Base-by-base conservation (phyloP, 202 grass and related monocot species). In the Bolboschoenoplectus hybrid region DNA sequence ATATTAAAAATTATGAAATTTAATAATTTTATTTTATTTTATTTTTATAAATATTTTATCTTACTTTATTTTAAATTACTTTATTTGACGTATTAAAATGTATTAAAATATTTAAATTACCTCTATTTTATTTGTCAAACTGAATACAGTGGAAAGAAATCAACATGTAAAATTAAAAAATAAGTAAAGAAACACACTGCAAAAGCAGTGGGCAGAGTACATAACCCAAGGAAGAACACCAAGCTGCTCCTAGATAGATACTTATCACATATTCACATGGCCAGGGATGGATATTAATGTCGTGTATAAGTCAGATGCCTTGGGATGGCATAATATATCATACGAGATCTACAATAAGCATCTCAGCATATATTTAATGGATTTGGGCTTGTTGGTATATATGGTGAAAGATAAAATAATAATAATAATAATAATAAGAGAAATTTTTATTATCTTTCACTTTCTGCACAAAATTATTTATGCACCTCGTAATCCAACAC, bases 161-260 rank as follows among this genome's bases (percentile, higher is more conserved):
- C 3, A 9, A 32, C 26, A 64, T 64, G 2, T 1, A 63, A 63
- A 56, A 14, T 56, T 8, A 10, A 64, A 34, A 64, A 64, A 62
- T 2, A 20, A 62, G 11, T 52, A 63, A 63, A 63, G 12, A 4
- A 35, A 66, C 35, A 79, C 14, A 40, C 5, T 79, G 75, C 35
- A 56, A 41, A 61, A 52, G 34, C 75, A 60, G 16, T 60, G 75
- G 52, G 35, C 75, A 58, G 75, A 39, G 7, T 39, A 41, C 75
- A 60, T 10, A 74, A 11, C 1, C 19, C 70, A 26, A 50, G 70
- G 43, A 74, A 40, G 10, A 66, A 69, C 69, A 73, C 14, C 69
- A 40, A 39, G 51, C 51, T 78, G 74, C 35, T 57, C 9, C 50
- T 38, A 32, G 44, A 40, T 79, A 60, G 74, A 79, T 79, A 79